These are phyloP conservation scores for Pelargonium citronellum DNA, from an alignment of 441 rosid genomes.

Conservation along the genomic window DNA sequence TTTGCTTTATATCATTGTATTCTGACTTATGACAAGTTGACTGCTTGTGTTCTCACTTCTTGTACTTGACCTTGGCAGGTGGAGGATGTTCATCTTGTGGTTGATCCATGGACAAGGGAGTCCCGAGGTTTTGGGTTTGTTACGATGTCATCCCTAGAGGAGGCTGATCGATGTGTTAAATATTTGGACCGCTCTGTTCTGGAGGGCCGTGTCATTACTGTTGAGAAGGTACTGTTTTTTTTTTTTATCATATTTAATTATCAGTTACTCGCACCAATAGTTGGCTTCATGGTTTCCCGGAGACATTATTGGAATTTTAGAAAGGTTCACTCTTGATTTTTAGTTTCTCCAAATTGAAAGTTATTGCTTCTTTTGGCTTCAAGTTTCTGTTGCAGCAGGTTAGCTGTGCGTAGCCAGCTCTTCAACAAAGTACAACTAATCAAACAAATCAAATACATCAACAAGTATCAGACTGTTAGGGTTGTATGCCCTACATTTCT, in stretches of 20 bases:
- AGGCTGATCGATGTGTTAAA: conserved; percentile 73
- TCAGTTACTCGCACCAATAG: background rate
- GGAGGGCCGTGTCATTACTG: conserved; percentile 74
- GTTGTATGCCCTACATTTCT: conserved; percentile 90
- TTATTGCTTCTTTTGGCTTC: conserved; percentile 72
- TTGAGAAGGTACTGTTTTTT: conserved; percentile 63
- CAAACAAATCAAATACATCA: conserved; percentile 59
- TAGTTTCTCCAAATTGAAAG: conserved; percentile 41
- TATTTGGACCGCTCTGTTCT: conserved; percentile 65
- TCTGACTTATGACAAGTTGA: too few relatives aligned
- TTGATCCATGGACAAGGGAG: conserved; percentile 90
- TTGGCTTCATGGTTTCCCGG: too few relatives aligned
- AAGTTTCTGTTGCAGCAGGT: conserved; percentile 86
- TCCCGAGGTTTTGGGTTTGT: conserved; percentile 93
- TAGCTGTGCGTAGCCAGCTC: conserved; percentile 87
- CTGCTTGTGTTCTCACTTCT: conserved; percentile 6
- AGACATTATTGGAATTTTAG: background rate
- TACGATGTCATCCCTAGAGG: conserved; percentile 53
- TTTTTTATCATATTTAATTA: background rate
- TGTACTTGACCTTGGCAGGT: conserved; percentile 39
- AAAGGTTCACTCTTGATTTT: conserved; percentile 17
- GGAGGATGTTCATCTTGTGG: conserved; percentile 75
- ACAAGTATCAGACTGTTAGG: conserved; percentile 63
- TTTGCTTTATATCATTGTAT: background rate
- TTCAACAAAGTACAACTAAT: conserved; percentile 64